These are phyloP conservation scores for Suhomyces vadensis DNA, from an alignment of 805 yeast genomes.

Conservation along the genomic window DNA sequence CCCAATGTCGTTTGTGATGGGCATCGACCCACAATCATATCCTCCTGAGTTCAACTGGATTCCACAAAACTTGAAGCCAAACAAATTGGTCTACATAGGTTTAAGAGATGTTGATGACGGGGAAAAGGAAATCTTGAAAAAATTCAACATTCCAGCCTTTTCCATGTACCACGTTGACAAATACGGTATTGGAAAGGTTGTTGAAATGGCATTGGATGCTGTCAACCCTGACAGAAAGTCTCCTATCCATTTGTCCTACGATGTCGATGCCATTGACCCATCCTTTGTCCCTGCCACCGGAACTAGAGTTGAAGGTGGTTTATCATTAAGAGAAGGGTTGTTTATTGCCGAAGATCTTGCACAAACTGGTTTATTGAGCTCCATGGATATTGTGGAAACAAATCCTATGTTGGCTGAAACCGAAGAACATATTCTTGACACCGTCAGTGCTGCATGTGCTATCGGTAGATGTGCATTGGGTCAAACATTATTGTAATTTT, in stretches of 20 bases:
- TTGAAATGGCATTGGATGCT: conserved; percentile 83
- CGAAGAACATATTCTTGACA: conserved; percentile 74
- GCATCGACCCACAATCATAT: conserved; percentile 64
- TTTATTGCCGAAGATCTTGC: conserved; percentile 91
- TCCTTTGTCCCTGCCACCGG: conserved; percentile 95
- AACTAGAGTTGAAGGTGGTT: conserved; percentile 95
- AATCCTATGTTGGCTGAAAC: conserved; percentile 85
- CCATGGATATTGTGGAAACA: conserved; percentile 90
- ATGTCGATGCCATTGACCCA: conserved; percentile 97
- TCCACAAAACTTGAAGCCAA: conserved; percentile 61
- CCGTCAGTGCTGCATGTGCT: conserved; percentile 87
- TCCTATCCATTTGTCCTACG: conserved; percentile 90
- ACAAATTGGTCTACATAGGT: conserved; percentile 87
- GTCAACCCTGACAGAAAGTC: conserved; percentile 65
- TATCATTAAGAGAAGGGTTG: conserved; percentile 91
- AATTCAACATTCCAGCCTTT: conserved; percentile 75
- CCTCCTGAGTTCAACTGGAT: conserved; percentile 85
- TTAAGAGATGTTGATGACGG: conserved; percentile 89
- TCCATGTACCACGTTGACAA: conserved; percentile 96
- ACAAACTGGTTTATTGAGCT: conserved; percentile 81
- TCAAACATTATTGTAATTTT: conserved; percentile 66
- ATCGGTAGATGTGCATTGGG: conserved; percentile 93
- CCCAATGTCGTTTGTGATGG: conserved; percentile 89
- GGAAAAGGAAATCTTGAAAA: conserved; percentile 72
- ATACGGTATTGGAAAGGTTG: conserved; percentile 87